These are phyloP conservation scores for Anisodus tanguticus DNA, from an alignment of 257 asterid genomes.

Conservation along the genomic window DNA sequence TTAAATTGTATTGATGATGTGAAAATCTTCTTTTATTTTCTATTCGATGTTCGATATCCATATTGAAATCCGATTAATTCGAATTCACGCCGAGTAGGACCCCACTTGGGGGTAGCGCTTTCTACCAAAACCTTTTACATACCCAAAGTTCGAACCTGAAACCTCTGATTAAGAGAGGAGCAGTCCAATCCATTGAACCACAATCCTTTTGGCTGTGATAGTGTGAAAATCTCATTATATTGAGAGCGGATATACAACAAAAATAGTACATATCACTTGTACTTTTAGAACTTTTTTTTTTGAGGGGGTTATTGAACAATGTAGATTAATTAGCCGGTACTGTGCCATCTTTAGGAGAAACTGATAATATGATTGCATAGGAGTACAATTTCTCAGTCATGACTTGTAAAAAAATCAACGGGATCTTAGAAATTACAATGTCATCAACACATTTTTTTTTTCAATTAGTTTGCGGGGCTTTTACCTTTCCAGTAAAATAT, in stretches of 20 bases:
- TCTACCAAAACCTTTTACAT: too few relatives aligned
- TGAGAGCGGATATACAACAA: too few relatives aligned
- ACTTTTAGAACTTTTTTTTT: background rate
- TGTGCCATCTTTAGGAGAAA: too few relatives aligned
- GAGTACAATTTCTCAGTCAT: background rate
- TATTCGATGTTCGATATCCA: too few relatives aligned
- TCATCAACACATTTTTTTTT: background rate
- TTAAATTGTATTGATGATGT: background rate
- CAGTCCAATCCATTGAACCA: too few relatives aligned
- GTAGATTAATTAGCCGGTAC: background rate
- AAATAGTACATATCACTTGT: background rate
- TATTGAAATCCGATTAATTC: too few relatives aligned
- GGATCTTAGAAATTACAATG: slow-evolving; percentile 9
- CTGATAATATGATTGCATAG: background rate
- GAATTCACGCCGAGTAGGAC: too few relatives aligned
- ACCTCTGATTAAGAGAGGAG: too few relatives aligned
- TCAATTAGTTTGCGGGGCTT: background rate
- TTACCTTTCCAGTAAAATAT: background rate
- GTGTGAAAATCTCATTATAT: too few relatives aligned
- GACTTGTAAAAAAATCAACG: background rate
- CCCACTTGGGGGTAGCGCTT: too few relatives aligned
- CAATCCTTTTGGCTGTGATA: too few relatives aligned
- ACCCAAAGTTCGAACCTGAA: too few relatives aligned
- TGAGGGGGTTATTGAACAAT: background rate
- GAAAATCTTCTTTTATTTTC: background rate